Conservation (phyloP, 805 yeast genomes). For the Sugiyamaella americana region DNA sequence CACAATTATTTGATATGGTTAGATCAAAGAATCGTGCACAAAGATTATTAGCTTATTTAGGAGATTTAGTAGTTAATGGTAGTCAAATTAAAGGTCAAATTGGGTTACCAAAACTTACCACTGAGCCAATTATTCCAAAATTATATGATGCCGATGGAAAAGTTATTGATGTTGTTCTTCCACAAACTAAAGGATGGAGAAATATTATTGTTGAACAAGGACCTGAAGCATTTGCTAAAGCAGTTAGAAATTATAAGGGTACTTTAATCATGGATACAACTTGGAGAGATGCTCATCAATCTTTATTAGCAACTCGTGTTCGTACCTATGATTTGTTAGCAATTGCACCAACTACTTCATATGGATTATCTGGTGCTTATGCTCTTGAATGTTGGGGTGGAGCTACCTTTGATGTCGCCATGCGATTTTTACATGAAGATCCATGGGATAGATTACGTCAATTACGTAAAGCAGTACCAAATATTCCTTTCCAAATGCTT, state of each 20-base stretch:
- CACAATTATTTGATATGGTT: constrained; percentile 90
- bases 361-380: constrained; percentile 83
- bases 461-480: constrained; percentile 86
- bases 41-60: constrained; percentile 83
- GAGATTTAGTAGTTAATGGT: constrained; percentile 92
- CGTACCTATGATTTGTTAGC: constrained; percentile 87
- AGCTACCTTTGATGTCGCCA: constrained; percentile 97
- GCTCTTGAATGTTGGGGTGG: constrained; percentile 99
- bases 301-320: constrained; percentile 92
- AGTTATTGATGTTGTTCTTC: constrained; percentile 49
- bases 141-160: constrained; percentile 59
- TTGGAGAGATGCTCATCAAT: constrained; percentile 99
- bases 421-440: constrained; percentile 97
- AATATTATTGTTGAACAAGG: constrained; percentile 78
- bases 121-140: constrained; percentile 70
- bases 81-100: constrained; percentile 93
- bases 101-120: constrained; percentile 77
- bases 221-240: constrained; percentile 82
- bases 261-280: constrained; percentile 96
- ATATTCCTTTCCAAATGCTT: constrained; percentile 98
- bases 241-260: constrained; percentile 79
- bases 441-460: constrained; percentile 96
- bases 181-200: constrained; percentile 85
- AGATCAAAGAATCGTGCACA: constrained; percentile 95
- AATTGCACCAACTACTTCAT: constrained; percentile 91